Evolutionary conservation across 2,329 filamentous ascomycete species (phyloP).

Genomic region (Ophiocordyceps sinensis): DNA sequence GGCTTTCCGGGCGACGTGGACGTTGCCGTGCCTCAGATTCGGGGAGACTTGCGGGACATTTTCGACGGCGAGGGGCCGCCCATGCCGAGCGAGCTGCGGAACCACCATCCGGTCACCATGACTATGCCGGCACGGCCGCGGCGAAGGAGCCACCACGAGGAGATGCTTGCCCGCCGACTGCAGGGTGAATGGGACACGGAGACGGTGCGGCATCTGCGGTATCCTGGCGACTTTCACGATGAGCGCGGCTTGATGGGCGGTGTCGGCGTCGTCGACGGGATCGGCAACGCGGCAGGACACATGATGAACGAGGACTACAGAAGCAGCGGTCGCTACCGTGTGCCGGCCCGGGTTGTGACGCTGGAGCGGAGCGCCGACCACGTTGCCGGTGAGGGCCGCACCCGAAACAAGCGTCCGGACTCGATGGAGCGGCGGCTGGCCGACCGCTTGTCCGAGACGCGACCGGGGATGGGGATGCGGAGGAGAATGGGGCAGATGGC

Average conservation of each 20-base stretch:
- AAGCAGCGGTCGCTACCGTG: slow-evolving; percentile 1
- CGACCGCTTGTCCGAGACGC: slow-evolving; percentile 32
- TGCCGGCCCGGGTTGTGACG: neutral
- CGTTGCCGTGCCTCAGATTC: slow-evolving; percentile 22
- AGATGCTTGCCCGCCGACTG: slow-evolving; percentile 27
- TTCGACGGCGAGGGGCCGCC: slow-evolving; percentile 9
- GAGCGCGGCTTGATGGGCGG: slow-evolving; percentile 18
- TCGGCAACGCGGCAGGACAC: slow-evolving; percentile 39
- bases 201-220: slow-evolving; percentile 9
- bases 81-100: slow-evolving; percentile 16
- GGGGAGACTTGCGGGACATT: slow-evolving; percentile 9
- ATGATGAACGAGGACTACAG: slow-evolving; percentile 48
- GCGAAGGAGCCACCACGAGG: slow-evolving; percentile 28
- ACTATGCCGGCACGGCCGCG: slow-evolving; percentile 11
- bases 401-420: slow-evolving; percentile 23
- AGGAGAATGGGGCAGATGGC: slow-evolving; percentile 16
- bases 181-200: slow-evolving; percentile 33
- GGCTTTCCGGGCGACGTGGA: slow-evolving; percentile 36
- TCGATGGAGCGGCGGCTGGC: slow-evolving; percentile 36
- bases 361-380: slow-evolving; percentile 15
- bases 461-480: slow-evolving; percentile 10
- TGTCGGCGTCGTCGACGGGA: slow-evolving; percentile 22
- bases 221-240: slow-evolving; percentile 23
- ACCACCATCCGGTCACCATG: slow-evolving; percentile 4
- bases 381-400: slow-evolving; percentile 26